Conservation (phyloP, 2,329 filamentous ascomycete genomes). For the Stagonosporopsis cucurbitacearum region DNA sequence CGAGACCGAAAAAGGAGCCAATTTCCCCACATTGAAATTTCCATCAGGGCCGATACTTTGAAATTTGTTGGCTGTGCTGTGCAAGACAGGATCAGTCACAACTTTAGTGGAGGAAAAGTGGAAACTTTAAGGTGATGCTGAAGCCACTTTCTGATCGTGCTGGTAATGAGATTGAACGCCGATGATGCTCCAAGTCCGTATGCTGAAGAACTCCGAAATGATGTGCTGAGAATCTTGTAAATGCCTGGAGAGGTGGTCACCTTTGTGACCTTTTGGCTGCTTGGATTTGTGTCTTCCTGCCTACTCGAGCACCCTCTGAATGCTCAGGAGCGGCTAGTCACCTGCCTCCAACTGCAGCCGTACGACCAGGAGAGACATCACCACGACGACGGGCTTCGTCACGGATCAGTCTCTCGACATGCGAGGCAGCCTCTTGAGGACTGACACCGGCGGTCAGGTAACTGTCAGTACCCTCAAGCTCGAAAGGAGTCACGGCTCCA, state of each 20-base stretch:
- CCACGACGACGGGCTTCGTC: constrained; percentile 51
- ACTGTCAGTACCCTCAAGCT: constrained; percentile 53
- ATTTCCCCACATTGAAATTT: neutral
- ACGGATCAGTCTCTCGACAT: constrained; percentile 57
- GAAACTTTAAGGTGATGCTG: constrained; percentile 16
- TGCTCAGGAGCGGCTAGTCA: constrained; percentile 35
- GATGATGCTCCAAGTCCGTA: constrained; percentile 37
- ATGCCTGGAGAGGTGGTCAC: constrained; percentile 1
- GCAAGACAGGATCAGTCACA: constrained; percentile 8
- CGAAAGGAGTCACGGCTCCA: constrained; percentile 60
- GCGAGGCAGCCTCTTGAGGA: constrained; percentile 45
- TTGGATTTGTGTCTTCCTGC: constrained; percentile 10
- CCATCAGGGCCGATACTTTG: constrained; percentile 14
- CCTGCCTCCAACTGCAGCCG: constrained; percentile 39
- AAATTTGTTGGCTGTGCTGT: neutral
- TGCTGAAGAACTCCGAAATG: constrained; percentile 20
- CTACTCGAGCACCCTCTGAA: neutral
- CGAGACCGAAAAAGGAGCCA: neutral
- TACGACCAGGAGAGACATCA: constrained; percentile 41
- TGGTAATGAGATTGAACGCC: constrained; percentile 40
- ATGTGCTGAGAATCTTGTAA: constrained; percentile 2
- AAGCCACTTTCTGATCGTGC: constrained; percentile 17
- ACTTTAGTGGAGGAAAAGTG: constrained; percentile 12
- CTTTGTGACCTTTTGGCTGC: constrained; percentile 11
- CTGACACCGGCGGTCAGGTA: constrained; percentile 56